Percentiles rank a stretch among this genome's conserved stretches.
phyloP scores from a whole-genome alignment of 192 early-diverging fungal genomes.

The Podila epicladia region DNA sequence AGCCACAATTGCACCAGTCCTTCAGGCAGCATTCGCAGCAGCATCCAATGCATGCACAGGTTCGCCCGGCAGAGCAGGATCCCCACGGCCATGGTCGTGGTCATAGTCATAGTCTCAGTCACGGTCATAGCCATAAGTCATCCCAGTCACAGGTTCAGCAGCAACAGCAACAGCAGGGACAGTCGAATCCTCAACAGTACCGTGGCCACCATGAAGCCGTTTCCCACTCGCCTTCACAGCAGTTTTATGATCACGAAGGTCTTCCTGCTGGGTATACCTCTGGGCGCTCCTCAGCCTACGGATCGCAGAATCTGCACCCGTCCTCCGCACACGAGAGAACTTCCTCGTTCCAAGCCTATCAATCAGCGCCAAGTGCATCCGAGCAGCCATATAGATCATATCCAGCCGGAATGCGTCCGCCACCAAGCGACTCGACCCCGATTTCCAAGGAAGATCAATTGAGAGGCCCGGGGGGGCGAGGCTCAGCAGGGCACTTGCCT shows the following conservation, averaged over 20 bases:
- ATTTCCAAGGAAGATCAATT: slow-evolving; percentile 15
- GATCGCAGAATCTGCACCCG: slow-evolving; percentile 26
- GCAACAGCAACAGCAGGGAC: not conserved
- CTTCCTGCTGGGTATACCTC: slow-evolving; percentile 18
- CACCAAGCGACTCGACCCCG: not conserved
- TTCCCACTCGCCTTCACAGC: not conserved
- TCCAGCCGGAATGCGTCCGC: slow-evolving; percentile 1
- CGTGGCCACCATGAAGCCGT: slow-evolving; percentile 18
- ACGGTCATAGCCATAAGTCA: too few species aligned
- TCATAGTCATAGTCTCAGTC: too few species aligned
- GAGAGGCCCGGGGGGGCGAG: slow-evolving; percentile 13
- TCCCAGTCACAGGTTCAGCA: too few species aligned
- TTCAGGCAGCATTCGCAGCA: not conserved
- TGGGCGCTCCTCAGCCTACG: slow-evolving; percentile 17
- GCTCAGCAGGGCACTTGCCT: slow-evolving; percentile 22
- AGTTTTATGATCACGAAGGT: slow-evolving; percentile 37
- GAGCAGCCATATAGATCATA: slow-evolving; percentile 18
- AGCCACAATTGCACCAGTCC: not conserved
- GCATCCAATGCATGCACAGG: not conserved
- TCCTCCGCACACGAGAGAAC: slow-evolving; percentile 17
- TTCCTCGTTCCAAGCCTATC: not conserved
- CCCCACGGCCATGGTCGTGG: not conserved
- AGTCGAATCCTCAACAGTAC: slow-evolving; percentile 5
- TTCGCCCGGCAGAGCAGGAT: not conserved
- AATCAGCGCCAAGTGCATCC: slow-evolving; percentile 6